Conservation (phyloP, 2,329 filamentous ascomycete species). For the Aspergillus amoenus region DNA sequence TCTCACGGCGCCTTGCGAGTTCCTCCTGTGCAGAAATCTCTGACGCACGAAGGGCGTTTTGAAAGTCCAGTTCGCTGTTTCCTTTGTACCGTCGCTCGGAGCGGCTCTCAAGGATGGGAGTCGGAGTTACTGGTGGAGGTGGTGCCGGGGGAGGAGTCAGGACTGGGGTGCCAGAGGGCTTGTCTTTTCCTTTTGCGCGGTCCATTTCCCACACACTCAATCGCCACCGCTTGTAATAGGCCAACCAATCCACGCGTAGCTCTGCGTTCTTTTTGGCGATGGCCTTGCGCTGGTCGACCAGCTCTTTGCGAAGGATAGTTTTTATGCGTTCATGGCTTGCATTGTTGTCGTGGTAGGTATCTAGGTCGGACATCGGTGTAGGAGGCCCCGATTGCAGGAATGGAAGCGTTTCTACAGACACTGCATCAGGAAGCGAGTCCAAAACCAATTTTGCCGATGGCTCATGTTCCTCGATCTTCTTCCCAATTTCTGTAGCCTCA, state of each 20-base stretch:
- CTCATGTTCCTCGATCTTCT: conserved; percentile 16
- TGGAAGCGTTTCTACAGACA: conserved; percentile 46
- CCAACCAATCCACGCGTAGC: conserved; percentile 41
- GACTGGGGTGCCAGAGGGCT: conserved; percentile 37
- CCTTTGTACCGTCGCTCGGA: conserved; percentile 42
- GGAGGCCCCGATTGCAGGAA: conserved; percentile 45
- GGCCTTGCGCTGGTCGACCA: conserved; percentile 41
- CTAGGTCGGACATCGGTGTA: conserved; percentile 46
- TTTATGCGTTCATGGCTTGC: conserved; percentile 39
- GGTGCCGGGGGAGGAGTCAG: conserved; percentile 37
- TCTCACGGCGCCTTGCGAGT: conserved; percentile 44
- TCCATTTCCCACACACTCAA: conserved; percentile 44
- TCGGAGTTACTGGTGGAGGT: conserved; percentile 30
- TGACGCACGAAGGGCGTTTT: conserved; percentile 49
- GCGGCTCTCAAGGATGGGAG: conserved; percentile 34
- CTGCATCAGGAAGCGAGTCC: conserved; percentile 17
- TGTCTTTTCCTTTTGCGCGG: conserved; percentile 40
- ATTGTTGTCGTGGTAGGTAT: conserved; percentile 44
- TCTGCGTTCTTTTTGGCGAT: conserved; percentile 40
- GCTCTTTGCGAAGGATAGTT: conserved; percentile 36
- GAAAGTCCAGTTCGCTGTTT: conserved; percentile 51
- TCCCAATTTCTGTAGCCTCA: neutral
- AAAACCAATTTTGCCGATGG: conserved; percentile 13
- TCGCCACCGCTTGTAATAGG: conserved; percentile 47
- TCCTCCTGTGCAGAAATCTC: conserved; percentile 50